These are phyloP conservation scores for Heliamphora exappendiculata DNA, from an alignment of 148 eudicot genomes.

Conservation along the genomic window DNA sequence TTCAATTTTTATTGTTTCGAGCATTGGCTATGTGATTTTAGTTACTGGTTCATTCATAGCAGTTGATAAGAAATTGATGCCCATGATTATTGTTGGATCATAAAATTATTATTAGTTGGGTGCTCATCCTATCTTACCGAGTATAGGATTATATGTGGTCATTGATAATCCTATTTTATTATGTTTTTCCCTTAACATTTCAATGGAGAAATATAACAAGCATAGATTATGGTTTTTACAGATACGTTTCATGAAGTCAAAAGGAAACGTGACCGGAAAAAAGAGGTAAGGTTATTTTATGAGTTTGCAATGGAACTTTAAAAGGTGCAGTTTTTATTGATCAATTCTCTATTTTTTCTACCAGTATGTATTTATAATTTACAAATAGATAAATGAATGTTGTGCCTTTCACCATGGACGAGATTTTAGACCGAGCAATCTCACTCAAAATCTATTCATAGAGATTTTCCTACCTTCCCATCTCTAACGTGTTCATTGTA, in stretches of 20 bases:
- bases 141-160: neutral
- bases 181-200: neutral
- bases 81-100: neutral
- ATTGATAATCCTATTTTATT: neutral
- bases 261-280: slow-evolving; percentile 47
- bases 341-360: neutral
- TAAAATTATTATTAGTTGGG: neutral
- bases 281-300: slow-evolving; percentile 33
- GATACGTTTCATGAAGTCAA: slow-evolving; percentile 74
- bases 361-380: no score
- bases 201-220: slow-evolving; percentile 2
- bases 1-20: neutral
- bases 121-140: neutral
- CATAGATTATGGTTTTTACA: slow-evolving; percentile 13
- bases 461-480: neutral
- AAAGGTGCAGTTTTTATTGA: neutral
- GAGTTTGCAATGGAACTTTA: slow-evolving; percentile 2
- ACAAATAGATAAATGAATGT: neutral
- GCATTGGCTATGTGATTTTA: neutral
- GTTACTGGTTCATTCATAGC: neutral
- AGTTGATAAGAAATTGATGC: neutral
- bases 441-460: neutral
- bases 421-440: neutral
- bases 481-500: neutral
- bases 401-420: neutral